A percentile compares a stretch with the other conserved stretches of the same genome.
These are phyloP conservation scores for Diplocarpon rosae DNA, from an alignment of 2,329 filamentous ascomycete genomes.

Conservation along the genomic window DNA sequence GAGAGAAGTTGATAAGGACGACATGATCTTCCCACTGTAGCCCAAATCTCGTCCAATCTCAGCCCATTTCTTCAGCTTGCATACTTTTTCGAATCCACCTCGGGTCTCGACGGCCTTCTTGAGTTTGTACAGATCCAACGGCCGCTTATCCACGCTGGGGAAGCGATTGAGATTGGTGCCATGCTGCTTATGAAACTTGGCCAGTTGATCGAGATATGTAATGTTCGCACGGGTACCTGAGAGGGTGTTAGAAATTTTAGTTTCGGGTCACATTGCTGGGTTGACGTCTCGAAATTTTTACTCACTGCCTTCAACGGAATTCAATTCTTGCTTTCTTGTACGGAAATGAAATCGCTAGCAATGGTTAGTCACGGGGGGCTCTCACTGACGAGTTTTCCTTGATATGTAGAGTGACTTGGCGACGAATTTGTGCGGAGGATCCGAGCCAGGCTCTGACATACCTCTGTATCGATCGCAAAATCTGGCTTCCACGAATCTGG, in stretches of 20 bases:
- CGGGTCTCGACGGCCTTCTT: slow-evolving; percentile 95
- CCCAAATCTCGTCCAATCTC: slow-evolving; percentile 94
- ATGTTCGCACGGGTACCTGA: slow-evolving; percentile 87
- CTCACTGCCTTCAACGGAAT: slow-evolving; percentile 95
- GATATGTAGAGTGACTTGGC: no score
- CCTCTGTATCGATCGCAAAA: slow-evolving; percentile 95
- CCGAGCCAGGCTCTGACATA: slow-evolving; percentile 32
- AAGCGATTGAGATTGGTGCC: slow-evolving; percentile 89
- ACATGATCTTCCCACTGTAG: slow-evolving; percentile 99
- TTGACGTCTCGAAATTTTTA: slow-evolving; percentile 17
- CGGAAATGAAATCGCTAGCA: slow-evolving; percentile 87
- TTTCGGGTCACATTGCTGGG: slow-evolving; percentile 3
- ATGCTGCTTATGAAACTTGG: slow-evolving; percentile 95
- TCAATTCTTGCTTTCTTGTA: slow-evolving; percentile 90
- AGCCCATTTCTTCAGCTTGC: slow-evolving; percentile 97
- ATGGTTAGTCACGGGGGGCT: slow-evolving; percentile 16
- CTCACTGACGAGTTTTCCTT: background rate
- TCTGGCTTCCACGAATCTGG: slow-evolving; percentile 88
- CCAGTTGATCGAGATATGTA: slow-evolving; percentile 87
- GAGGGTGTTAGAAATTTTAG: slow-evolving; percentile 15
- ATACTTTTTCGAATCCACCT: slow-evolving; percentile 92
- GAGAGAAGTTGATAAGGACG: slow-evolving; percentile 88
- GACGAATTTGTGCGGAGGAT: background rate
- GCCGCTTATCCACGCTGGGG: slow-evolving; percentile 95
- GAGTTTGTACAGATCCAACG: slow-evolving; percentile 85